A percentile compares a stretch with the other conserved stretches of the same genome.
These are phyloP conservation scores for Dissophora ornata DNA, from an alignment of 192 early-diverging fungal species.

Conservation along the genomic window DNA sequence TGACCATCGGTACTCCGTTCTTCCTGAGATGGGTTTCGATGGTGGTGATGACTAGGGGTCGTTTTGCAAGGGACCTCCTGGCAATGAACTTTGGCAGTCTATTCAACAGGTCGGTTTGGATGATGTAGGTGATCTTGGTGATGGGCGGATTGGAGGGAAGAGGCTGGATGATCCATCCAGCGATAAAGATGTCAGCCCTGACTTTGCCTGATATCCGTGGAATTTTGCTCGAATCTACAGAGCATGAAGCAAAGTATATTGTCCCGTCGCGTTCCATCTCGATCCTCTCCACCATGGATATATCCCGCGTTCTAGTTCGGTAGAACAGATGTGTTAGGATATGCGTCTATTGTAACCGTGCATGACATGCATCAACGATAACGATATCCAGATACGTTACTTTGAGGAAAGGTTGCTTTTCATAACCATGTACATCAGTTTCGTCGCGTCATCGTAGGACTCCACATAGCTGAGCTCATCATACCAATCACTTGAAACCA, in stretches of 20 bases:
- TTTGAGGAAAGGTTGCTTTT: constrained; percentile 48
- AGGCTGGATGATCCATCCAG: constrained; percentile 70
- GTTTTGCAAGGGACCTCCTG: constrained; percentile 59
- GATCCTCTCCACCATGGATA: constrained; percentile 57
- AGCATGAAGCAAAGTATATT: constrained; percentile 63
- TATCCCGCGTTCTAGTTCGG: constrained; percentile 46
- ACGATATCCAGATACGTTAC: too few relatives aligned
- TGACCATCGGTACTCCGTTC: constrained; percentile 56
- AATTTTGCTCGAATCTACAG: constrained; percentile 59
- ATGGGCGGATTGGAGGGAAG: constrained; percentile 55
- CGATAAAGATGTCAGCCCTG: constrained; percentile 57
- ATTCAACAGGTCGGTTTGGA: constrained; percentile 63
- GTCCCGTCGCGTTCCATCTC: constrained; percentile 59
- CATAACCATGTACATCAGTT: constrained; percentile 54
- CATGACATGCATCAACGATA: too few relatives aligned
- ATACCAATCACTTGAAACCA: constrained; percentile 46
- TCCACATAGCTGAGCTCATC: constrained; percentile 46
- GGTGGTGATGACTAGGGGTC: constrained; percentile 61
- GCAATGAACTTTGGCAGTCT: constrained; percentile 69
- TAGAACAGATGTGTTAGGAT: too few relatives aligned
- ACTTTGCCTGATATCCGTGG: constrained; percentile 58
- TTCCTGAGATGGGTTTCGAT: constrained; percentile 66
- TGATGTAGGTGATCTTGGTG: constrained; percentile 66
- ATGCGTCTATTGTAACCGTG: too few relatives aligned
- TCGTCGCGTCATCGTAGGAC: constrained; percentile 45